Evolutionary conservation across 352 stramenopile species (phyloP).

Genomic region (Globisporangium emineosum): DNA sequence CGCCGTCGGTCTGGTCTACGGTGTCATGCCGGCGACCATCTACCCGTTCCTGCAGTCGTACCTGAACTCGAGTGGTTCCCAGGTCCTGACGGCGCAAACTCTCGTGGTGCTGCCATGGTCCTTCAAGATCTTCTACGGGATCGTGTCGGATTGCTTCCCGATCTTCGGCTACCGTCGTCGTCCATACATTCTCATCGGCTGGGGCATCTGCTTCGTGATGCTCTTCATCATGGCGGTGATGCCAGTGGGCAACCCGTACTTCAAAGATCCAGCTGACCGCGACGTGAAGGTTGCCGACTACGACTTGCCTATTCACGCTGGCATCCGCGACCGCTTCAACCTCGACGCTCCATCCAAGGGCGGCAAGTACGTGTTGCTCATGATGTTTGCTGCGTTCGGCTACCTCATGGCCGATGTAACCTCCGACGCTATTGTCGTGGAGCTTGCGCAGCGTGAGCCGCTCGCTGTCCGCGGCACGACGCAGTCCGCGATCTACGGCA

Average conservation of each 20-base stretch:
- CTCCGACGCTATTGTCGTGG: slow-evolving; percentile 39
- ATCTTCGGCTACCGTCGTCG: slow-evolving; percentile 56
- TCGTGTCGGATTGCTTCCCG: slow-evolving; percentile 52
- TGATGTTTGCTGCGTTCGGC: slow-evolving; percentile 67
- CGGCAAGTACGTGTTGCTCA: slow-evolving; percentile 58
- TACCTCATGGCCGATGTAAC: slow-evolving; percentile 79
- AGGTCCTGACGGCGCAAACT: slow-evolving; percentile 23
- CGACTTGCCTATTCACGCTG: too few relatives aligned
- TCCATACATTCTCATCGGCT: slow-evolving; percentile 63
- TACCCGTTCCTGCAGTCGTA: slow-evolving; percentile 55
- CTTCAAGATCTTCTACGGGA: slow-evolving; percentile 67
- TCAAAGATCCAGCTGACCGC: too few relatives aligned
- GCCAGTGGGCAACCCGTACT: slow-evolving; percentile 48
- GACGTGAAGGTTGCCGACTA: too few relatives aligned
- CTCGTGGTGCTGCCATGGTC: slow-evolving; percentile 48
- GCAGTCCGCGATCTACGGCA: slow-evolving; percentile 46
- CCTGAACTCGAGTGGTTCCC: too few relatives aligned
- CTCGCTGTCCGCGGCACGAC: slow-evolving; percentile 33
- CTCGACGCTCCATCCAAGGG: slow-evolving; percentile 26
- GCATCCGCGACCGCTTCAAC: too few relatives aligned
- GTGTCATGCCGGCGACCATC: slow-evolving; percentile 37
- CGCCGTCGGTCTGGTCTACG: slow-evolving; percentile 44
- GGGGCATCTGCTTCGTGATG: slow-evolving; percentile 37
- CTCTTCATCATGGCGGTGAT: slow-evolving; percentile 46
- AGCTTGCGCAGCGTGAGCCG: slow-evolving; percentile 39